Evolutionary conservation across 306 rosid species (phyloP).

Genomic region (Pyrus communis): DNA sequence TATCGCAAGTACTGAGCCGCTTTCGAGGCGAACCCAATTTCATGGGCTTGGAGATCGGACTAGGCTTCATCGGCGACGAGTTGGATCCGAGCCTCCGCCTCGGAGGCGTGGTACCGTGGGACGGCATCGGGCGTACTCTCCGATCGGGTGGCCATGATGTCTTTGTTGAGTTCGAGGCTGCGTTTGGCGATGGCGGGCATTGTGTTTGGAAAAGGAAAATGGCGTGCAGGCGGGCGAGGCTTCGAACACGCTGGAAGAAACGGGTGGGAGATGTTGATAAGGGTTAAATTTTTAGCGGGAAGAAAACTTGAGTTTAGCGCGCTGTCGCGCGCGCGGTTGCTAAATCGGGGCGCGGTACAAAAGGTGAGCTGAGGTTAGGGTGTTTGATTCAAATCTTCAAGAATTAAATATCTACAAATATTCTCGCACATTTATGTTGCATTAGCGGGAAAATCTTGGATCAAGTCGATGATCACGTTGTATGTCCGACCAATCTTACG

Average conservation of each 20-base stretch:
- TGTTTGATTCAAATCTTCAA: background rate
- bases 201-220: background rate
- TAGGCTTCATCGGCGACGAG: constrained; percentile 14
- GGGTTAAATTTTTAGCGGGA: background rate
- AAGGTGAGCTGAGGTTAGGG: background rate
- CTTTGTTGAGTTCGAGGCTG: background rate
- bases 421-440: background rate
- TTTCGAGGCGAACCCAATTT: constrained; percentile 45
- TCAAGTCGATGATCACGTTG: no score
- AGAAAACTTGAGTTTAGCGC: background rate
- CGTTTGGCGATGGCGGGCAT: constrained; percentile 31
- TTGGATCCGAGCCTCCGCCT: constrained; percentile 41
- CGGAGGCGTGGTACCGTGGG: constrained; percentile 26
- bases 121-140: background rate
- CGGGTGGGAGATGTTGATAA: background rate
- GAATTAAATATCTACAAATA: background rate
- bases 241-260: background rate
- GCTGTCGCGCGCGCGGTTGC: background rate
- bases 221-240: background rate
- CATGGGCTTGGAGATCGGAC: constrained; percentile 24
- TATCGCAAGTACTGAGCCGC: constrained; percentile 20
- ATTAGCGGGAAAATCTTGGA: no score
- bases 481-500: no score
- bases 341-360: background rate
- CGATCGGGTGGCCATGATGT: background rate